phyloP scores from a whole-genome alignment of 371 early-diverging fungal species.

The Furculomyces boomerangus region DNA sequence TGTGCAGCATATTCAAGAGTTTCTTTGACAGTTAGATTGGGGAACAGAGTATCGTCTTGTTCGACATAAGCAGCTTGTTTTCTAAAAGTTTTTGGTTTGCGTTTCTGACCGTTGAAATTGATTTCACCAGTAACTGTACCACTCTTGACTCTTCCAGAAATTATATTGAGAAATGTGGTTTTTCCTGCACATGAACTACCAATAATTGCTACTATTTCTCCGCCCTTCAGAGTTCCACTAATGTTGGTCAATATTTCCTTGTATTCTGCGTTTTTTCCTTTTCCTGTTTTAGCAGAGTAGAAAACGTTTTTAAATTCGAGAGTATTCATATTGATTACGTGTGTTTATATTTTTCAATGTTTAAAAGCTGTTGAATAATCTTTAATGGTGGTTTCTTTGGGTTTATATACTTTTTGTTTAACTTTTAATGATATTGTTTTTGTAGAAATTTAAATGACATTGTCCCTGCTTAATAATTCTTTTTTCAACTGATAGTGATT shows the following conservation, averaged over 20 bases:
- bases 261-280: constrained; percentile 6
- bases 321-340: not conserved
- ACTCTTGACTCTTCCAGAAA: constrained; percentile 29
- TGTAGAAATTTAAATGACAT: too few species aligned
- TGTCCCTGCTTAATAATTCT: too few species aligned
- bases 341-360: too few species aligned
- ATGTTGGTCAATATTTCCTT: constrained; percentile 24
- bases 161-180: constrained; percentile 34
- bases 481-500: too few species aligned
- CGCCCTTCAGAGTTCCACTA: constrained; percentile 27
- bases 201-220: constrained; percentile 46
- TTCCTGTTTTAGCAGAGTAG: constrained; percentile 15
- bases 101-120: constrained; percentile 35
- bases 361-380: too few species aligned
- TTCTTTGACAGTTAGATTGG: constrained; percentile 32
- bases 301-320: constrained; percentile 14
- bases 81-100: constrained; percentile 32
- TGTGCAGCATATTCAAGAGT: constrained; percentile 38
- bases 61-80: constrained; percentile 39
- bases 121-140: constrained; percentile 41
- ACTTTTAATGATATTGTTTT: too few species aligned
- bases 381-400: too few species aligned
- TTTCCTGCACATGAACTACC: constrained; percentile 65
- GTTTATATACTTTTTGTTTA: too few species aligned
- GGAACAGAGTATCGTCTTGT: constrained; percentile 21